phyloP scores from a whole-genome alignment of 306 rosid genomes.

The Lathyrus oleraceus region DNA sequence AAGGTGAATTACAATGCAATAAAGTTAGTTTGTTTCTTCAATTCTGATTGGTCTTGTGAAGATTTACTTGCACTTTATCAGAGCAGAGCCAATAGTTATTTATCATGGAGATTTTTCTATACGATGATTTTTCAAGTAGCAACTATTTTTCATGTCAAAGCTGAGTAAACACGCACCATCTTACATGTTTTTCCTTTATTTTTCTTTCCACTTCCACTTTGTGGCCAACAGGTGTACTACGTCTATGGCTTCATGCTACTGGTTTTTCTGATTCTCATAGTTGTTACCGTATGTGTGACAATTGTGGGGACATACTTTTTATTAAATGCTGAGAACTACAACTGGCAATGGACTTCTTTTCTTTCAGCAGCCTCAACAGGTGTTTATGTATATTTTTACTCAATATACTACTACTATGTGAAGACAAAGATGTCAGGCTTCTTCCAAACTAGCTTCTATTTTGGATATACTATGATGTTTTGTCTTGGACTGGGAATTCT shows the following conservation, averaged over 20 bases:
- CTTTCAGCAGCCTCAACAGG: conserved; percentile 99
- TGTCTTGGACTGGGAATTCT: conserved; percentile 98
- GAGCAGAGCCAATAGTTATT: conserved; percentile 8
- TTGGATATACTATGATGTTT: conserved; percentile 98
- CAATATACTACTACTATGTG: conserved; percentile 89
- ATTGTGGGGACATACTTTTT: conserved; percentile 97
- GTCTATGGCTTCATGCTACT: conserved; percentile 99
- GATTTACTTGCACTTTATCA: conserved; percentile 9
- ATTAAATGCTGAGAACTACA: conserved; percentile 98
- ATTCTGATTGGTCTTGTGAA: background rate
- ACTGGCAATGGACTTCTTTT: conserved; percentile 99
- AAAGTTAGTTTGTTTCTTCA: background rate
- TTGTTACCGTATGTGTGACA: conserved; percentile 96
- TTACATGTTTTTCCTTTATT: conserved; percentile 23
- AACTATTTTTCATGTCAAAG: conserved; percentile 19
- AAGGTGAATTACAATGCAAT: conserved; percentile 42
- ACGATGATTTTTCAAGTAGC: background rate
- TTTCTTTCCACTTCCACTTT: conserved; percentile 31
- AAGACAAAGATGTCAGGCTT: conserved; percentile 99
- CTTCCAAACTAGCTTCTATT: conserved; percentile 98
- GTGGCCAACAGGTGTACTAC: conserved; percentile 86
- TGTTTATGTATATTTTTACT: conserved; percentile 88
- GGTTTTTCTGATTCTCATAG: conserved; percentile 86
- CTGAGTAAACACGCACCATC: conserved; percentile 9
- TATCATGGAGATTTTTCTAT: conserved; percentile 18